Percentiles rank a stretch among this genome's conserved stretches.
Evolutionary conservation across 2,329 filamentous ascomycete genomes (phyloP).

Genomic region (Thelonectria blattea): DNA sequence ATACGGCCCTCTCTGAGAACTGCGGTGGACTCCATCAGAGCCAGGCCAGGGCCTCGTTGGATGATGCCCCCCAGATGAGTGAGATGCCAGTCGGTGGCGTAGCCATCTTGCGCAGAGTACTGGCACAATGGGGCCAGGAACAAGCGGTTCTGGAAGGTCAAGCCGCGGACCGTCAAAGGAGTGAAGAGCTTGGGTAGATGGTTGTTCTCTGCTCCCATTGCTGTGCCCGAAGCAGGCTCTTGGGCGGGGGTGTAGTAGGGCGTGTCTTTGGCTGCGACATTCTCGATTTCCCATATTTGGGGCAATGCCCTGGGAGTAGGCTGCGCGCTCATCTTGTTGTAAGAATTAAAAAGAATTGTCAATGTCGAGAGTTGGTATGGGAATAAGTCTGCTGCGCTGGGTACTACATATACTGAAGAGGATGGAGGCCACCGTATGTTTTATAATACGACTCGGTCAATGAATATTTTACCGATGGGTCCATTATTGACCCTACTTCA

Average conservation of each 20-base stretch:
- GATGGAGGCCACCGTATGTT: too few relatives aligned
- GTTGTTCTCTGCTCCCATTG: neutral
- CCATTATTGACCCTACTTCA: too few relatives aligned
- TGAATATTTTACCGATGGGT: too few relatives aligned
- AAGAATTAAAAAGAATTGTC: neutral
- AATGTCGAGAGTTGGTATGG: too few relatives aligned
- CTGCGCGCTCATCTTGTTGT: neutral
- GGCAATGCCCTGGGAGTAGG: neutral
- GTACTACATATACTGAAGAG: too few relatives aligned
- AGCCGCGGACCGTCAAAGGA: slow-evolving; percentile 52
- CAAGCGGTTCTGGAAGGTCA: slow-evolving; percentile 53
- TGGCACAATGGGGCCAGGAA: slow-evolving; percentile 54
- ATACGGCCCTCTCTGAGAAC: slow-evolving; percentile 10
- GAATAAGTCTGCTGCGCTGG: too few relatives aligned
- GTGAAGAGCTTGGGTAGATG: slow-evolving; percentile 44
- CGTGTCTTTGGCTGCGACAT: slow-evolving; percentile 2
- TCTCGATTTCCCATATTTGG: neutral
- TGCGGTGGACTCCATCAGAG: slow-evolving; percentile 9
- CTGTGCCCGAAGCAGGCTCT: slow-evolving; percentile 4
- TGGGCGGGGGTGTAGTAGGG: slow-evolving; percentile 5
- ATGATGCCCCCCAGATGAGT: slow-evolving; percentile 11
- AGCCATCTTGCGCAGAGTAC: slow-evolving; percentile 43
- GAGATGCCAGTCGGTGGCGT: slow-evolving; percentile 12
- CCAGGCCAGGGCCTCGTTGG: slow-evolving; percentile 2
- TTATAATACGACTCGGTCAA: too few relatives aligned